Evolutionary conservation across 2,329 filamentous ascomycete genomes (phyloP), one percentile per base, ranked within the genome.

Genomic region (Xylaria polymorpha): DNA sequence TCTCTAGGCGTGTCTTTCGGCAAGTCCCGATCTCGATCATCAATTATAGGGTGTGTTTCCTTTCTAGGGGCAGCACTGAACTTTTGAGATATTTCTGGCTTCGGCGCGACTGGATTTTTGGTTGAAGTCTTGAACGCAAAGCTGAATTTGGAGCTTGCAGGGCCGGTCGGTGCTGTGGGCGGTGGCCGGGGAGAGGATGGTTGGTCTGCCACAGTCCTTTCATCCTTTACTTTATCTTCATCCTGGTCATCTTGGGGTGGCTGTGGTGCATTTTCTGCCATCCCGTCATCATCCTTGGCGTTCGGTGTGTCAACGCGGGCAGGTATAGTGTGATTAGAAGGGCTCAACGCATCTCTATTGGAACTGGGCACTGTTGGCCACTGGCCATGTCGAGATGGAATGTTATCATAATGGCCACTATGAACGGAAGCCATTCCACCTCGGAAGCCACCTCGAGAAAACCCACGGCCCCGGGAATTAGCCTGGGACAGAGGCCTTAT

Each of bases 51-150:
- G 74, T 53, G 83, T 77, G 74, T 84, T 79, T 81, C 64, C 78
- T 81, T 66, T 85, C 83, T 70, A 22, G 90, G 85, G 3, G 86
- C 84, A 25, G 90, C 88, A 77, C 92, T 95, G 66, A 91, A 86
- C 74, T 90, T 91, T 72, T 89, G 87, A 0, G 89, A 90, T 62
- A 91, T 91, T 72, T 91, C 89, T 2, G 86, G 87, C 71, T 91
- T 90, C 3, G 88, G 88, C 14, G 84, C 83, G 15, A 87, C 82
- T 1, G 85, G 80, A 8, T 85, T 82, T 73, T 91, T 91, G 12
- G 85, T 86, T 50, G 91, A 87, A 10, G 90, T 87, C 79, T 98
- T 98, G 80, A 98, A 94, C 1, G 94, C 94, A 79, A 98, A 98
- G 79, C 94, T 97, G 77, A 98, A 97, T 81, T 95, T 96, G 53